These are phyloP conservation scores for Stemphylium lycopersici DNA, from an alignment of 2,329 filamentous ascomycete species.

Conservation along the genomic window DNA sequence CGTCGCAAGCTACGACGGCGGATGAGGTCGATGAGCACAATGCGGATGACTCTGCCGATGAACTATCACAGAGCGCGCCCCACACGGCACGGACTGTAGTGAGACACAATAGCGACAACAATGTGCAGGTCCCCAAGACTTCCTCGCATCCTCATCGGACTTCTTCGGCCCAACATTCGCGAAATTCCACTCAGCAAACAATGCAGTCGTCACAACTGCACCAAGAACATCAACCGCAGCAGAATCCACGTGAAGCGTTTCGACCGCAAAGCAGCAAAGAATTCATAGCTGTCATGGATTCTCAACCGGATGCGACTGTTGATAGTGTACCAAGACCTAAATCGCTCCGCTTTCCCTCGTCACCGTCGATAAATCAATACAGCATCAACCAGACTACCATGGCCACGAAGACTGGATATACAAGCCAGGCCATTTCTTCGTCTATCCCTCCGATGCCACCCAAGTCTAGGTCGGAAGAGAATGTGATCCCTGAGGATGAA, in stretches of 20 bases:
- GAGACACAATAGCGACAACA: conserved; percentile 26
- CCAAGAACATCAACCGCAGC: conserved; percentile 28
- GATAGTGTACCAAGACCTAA: conserved; percentile 38
- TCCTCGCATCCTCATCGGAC: conserved; percentile 43
- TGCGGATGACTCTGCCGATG: conserved; percentile 42
- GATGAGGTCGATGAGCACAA: conserved; percentile 22
- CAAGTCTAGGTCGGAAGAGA: conserved; percentile 26
- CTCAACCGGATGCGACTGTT: conserved; percentile 47
- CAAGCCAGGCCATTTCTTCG: conserved; percentile 40
- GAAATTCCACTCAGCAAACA: conserved; percentile 24
- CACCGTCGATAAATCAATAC: conserved; percentile 43
- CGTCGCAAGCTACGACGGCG: conserved; percentile 17
- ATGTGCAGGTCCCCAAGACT: conserved; percentile 46
- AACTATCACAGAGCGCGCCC: conserved; percentile 31
- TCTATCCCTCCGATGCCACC: conserved; percentile 42
- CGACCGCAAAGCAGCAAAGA: conserved; percentile 41
- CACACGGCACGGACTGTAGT: conserved; percentile 18
- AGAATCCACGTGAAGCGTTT: conserved; percentile 15
- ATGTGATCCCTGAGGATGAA: conserved; percentile 23
- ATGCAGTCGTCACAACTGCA: conserved; percentile 31
- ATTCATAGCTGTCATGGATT: conserved; percentile 53
- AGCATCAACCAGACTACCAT: conserved; percentile 47
- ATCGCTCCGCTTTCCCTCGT: conserved; percentile 44
- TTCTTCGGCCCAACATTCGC: conserved; percentile 28
- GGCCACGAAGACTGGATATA: conserved; percentile 34